Evolutionary conservation across 2,329 filamentous ascomycete species (phyloP).

Genomic region (Epichloe baconii): DNA sequence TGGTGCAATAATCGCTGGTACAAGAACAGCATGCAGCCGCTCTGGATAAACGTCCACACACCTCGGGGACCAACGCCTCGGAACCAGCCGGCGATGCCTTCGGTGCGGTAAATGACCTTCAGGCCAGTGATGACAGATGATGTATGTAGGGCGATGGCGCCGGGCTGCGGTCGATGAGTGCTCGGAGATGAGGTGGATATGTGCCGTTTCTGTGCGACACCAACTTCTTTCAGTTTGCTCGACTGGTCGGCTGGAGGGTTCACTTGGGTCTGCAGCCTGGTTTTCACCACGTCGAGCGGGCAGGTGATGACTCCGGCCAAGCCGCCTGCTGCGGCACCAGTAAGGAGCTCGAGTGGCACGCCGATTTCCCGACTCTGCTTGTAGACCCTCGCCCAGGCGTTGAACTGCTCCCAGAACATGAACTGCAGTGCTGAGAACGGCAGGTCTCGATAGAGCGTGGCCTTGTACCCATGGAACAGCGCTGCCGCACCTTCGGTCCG

Average conservation of each 20-base stretch:
- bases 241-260: constrained; percentile 22
- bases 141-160: constrained; percentile 70
- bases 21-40: constrained; percentile 88
- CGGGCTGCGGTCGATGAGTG: constrained; percentile 67
- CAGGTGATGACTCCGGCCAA: constrained; percentile 91
- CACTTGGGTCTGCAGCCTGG: constrained; percentile 85
- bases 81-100: constrained; percentile 85
- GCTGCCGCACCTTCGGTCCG: constrained; percentile 70
- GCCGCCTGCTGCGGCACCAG: constrained; percentile 78
- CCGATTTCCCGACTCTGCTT: constrained; percentile 76
- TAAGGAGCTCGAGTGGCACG: constrained; percentile 70
- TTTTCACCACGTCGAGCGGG: constrained; percentile 95
- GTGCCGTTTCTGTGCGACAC: constrained; percentile 46
- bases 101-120: constrained; percentile 75
- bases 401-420: constrained; percentile 94
- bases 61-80: constrained; percentile 83
- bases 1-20: constrained; percentile 79
- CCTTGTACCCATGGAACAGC: constrained; percentile 93
- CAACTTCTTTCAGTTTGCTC: constrained; percentile 19
- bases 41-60: constrained; percentile 97
- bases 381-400: constrained; percentile 66
- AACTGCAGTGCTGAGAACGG: constrained; percentile 96
- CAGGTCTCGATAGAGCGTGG: constrained; percentile 84
- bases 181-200: constrained; percentile 88
- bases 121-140: constrained; percentile 79